phyloP scores from a whole-genome alignment of 805 yeast species.

The Saccharomycopsis vini region DNA sequence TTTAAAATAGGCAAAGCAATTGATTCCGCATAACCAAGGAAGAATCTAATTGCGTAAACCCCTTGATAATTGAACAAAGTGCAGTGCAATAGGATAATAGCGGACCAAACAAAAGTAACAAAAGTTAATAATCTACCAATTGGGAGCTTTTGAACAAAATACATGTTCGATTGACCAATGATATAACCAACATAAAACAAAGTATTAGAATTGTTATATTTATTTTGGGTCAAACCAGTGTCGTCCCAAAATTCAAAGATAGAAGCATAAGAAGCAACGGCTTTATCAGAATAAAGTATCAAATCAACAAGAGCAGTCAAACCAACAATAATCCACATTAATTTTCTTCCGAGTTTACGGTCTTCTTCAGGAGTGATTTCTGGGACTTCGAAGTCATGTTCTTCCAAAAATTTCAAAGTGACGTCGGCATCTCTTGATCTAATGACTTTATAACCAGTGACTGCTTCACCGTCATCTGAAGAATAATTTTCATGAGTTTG shows the following conservation, averaged over 20 bases:
- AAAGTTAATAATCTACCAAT: constrained; percentile 20
- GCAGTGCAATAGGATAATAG: constrained; percentile 23
- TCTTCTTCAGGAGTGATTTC: constrained; percentile 18
- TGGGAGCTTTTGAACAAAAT: constrained; percentile 25
- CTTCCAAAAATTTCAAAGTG: constrained; percentile 23
- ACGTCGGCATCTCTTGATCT: constrained; percentile 22
- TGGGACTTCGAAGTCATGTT: constrained; percentile 18
- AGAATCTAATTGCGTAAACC: constrained; percentile 24
- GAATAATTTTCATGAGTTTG: too few relatives aligned
- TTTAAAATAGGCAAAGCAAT: constrained; percentile 36
- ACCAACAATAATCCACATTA: constrained; percentile 22
- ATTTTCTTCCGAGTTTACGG: constrained; percentile 14
- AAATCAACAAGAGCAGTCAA: constrained; percentile 22
- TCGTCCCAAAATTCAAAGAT: constrained; percentile 30
- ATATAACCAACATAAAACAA: constrained; percentile 33
- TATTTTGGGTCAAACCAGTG: constrained; percentile 21
- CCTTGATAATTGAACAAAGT: constrained; percentile 26
- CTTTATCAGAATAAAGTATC: constrained; percentile 34
- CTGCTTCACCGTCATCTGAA: too few relatives aligned
- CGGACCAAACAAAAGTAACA: constrained; percentile 24
- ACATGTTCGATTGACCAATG: constrained; percentile 29
- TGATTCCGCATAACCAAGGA: constrained; percentile 39
- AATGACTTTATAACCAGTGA: neutral
- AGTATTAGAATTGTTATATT: constrained; percentile 27
- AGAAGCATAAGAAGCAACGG: constrained; percentile 33